A percentile compares a stretch with the other conserved stretches of the same genome.
Conservation (phyloP, 2,329 filamentous ascomycete genomes). For the Penicillium sp. region DNA sequence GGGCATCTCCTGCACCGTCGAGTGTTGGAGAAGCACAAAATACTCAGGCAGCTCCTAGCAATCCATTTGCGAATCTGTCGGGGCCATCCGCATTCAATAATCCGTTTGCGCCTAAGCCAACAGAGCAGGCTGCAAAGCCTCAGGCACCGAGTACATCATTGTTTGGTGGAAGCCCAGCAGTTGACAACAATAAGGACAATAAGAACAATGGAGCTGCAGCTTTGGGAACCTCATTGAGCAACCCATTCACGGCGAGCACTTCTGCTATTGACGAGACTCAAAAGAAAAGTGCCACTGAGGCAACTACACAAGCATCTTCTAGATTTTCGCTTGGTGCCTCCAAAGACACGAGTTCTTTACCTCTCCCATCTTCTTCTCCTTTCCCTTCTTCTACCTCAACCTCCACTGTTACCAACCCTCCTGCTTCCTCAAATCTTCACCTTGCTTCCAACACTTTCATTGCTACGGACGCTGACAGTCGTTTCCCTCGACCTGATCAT, state of each 20-base stretch:
- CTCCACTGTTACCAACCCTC: conserved; percentile 1
- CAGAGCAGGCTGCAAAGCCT: conserved; percentile 3
- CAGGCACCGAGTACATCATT: neutral
- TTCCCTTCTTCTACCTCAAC: conserved; percentile 1
- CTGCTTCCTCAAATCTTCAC: neutral
- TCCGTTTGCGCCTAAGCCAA: conserved; percentile 12
- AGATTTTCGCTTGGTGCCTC: neutral
- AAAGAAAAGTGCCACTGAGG: neutral
- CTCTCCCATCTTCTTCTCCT: neutral
- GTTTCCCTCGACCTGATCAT: conserved; percentile 3
- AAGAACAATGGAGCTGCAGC: neutral
- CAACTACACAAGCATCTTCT: neutral
- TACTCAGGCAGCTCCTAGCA: conserved; percentile 1
- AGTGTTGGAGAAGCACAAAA: conserved; percentile 1
- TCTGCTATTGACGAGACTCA: neutral
- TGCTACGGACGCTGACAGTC: conserved; percentile 9
- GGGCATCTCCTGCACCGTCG: conserved; percentile 5
- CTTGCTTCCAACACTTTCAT: neutral
- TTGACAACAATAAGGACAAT: neutral
- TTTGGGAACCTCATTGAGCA: neutral
- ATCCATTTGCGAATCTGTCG: conserved; percentile 8
- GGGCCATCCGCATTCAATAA: conserved; percentile 4
- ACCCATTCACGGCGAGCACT: neutral
- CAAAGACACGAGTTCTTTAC: neutral
- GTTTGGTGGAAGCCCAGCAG: neutral